These are phyloP conservation scores for Pseudogymnoascus sp. DNA, from an alignment of 2,329 filamentous ascomycete species.

Conservation along the genomic window DNA sequence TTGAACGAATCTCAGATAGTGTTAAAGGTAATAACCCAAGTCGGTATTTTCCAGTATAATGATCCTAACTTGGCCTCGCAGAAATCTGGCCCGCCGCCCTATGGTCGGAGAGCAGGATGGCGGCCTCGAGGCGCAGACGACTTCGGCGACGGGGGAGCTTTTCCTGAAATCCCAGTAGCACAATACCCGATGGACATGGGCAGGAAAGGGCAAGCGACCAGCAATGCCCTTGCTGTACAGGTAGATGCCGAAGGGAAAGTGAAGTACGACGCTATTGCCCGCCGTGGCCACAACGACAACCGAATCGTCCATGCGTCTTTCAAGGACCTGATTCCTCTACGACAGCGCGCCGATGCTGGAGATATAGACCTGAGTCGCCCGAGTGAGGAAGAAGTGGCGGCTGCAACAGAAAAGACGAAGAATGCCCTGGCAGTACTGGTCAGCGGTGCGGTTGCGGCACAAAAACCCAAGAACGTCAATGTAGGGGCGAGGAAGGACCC, in stretches of 20 bases:
- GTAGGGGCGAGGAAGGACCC: slow-evolving; percentile 72
- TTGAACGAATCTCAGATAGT: slow-evolving; percentile 82
- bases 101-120: slow-evolving; percentile 84
- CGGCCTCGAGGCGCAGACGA: slow-evolving; percentile 81
- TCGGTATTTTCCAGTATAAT: not conserved
- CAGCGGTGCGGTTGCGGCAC: slow-evolving; percentile 75
- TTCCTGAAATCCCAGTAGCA: slow-evolving; percentile 85
- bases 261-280: slow-evolving; percentile 91
- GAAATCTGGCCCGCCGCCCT: slow-evolving; percentile 77
- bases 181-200: slow-evolving; percentile 97
- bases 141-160: slow-evolving; percentile 92
- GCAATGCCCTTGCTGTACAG: slow-evolving; percentile 85
- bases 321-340: slow-evolving; percentile 89
- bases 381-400: slow-evolving; percentile 73
- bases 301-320: slow-evolving; percentile 91
- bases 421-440: slow-evolving; percentile 76
- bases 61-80: slow-evolving; percentile 30
- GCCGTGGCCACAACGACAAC: slow-evolving; percentile 74
- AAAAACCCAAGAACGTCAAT: slow-evolving; percentile 93
- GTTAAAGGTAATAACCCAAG: slow-evolving; percentile 48
- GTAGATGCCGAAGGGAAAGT: slow-evolving; percentile 88
- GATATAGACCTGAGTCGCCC: slow-evolving; percentile 83
- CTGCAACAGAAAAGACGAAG: slow-evolving; percentile 80
- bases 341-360: slow-evolving; percentile 86
- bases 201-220: slow-evolving; percentile 59